A percentile compares a stretch with the other conserved stretches of the same genome.
Evolutionary conservation across 129 eudicot genomes (phyloP).

Genomic region (Flaveria trinervia): DNA sequence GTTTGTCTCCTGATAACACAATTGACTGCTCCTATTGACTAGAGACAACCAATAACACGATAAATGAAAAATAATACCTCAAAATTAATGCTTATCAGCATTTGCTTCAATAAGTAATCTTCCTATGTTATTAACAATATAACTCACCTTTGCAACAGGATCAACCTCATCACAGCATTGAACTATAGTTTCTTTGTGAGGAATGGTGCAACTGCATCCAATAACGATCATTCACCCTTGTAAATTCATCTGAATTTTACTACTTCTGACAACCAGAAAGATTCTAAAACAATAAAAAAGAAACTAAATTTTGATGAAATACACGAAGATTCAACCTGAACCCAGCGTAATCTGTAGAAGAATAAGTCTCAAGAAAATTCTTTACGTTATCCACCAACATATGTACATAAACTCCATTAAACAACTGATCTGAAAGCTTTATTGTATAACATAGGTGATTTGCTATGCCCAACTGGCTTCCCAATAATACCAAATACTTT

Average conservation of each 20-base stretch:
- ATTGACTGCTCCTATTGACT: slow-evolving; percentile 93
- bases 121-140: neutral
- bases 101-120: slow-evolving; percentile 13
- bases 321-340: slow-evolving; percentile 57
- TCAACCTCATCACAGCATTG: slow-evolving; percentile 82
- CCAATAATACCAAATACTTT: slow-evolving; percentile 85
- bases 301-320: neutral
- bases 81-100: slow-evolving; percentile 14
- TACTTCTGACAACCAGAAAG: neutral
- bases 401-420: slow-evolving; percentile 77
- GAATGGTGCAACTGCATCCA: slow-evolving; percentile 83
- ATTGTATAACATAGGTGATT: slow-evolving; percentile 75
- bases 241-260: neutral
- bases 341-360: slow-evolving; percentile 81
- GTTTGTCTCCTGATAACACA: slow-evolving; percentile 55
- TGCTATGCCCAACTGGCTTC: slow-evolving; percentile 97
- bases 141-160: slow-evolving; percentile 79
- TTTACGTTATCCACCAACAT: slow-evolving; percentile 76
- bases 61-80: neutral
- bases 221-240: slow-evolving; percentile 6
- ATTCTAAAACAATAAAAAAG: slow-evolving; percentile 12
- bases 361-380: slow-evolving; percentile 67
- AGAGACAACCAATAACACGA: slow-evolving; percentile 13
- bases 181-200: slow-evolving; percentile 78
- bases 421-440: slow-evolving; percentile 77